Base-by-base conservation (phyloP, 108 stramenopile genomes). In the Pseudonitzschia pungens region DNA sequence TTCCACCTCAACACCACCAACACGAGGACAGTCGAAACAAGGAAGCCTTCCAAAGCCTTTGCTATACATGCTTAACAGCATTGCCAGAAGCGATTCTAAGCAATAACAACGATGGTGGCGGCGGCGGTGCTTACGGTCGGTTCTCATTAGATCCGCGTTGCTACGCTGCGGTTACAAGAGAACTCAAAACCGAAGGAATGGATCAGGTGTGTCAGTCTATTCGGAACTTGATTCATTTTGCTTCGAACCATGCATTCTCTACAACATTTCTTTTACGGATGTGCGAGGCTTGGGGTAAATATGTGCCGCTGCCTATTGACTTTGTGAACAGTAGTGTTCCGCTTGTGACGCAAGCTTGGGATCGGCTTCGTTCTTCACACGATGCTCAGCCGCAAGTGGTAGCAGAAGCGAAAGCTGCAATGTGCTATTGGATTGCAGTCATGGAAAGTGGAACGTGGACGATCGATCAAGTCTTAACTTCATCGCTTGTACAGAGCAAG, bases 121-220 rank as follows among this genome's bases (percentile, higher is more conserved):
- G 85, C 3, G 88, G 88, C 18, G 86, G 84, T 18, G 88, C 89
- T 1, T 74, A 79, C 52, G 76, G 82, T 0, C 74, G 81, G 51
- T 76, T 90, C 12, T 91, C 90, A 0, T 77, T 92, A 62, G 93
- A 92, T 82, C 88, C 88, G 9, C 70, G 81, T 60, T 94, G 84
- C 59, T 70, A 90, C 28, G 54, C 77, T 28, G 91, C 91, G 20
- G 84, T 89, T 4, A 81, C 78, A 8, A 63, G 65, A 40, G 93
- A 94, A 70, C 77, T 94, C 10, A 69, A 87, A 52, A 64, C 71
- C 3, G 81, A 81, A 20, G 92, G 89, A 27, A 79, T 91, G 40
- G 63, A 71, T 15, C 75, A 75, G 45, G 75, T 89, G 7, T 85
- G 81, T 76, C 65, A 77, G 28, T 73, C 76, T 29, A 58, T 89